phyloP scores from a whole-genome alignment of 1,284 basidiomycete genomes.

The Trametes polyzona region DNA sequence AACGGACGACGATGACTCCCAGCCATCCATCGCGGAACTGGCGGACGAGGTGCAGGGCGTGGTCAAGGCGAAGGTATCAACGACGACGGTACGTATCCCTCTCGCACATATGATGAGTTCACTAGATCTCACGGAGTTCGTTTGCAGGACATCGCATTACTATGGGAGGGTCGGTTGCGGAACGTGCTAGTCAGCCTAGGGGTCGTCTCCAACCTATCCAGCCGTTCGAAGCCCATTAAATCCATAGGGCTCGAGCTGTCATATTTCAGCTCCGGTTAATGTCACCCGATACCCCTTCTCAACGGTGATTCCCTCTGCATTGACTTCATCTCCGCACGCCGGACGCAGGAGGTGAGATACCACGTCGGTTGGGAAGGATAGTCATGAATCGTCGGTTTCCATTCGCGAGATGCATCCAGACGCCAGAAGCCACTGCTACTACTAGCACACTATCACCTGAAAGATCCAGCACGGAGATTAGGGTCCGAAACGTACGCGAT shows the following conservation, averaged over 20 bases:
- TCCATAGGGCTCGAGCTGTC: slow-evolving; percentile 90
- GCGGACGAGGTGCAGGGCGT: slow-evolving; percentile 73
- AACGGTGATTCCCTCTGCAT: neutral
- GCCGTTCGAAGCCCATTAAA: slow-evolving; percentile 81
- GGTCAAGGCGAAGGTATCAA: slow-evolving; percentile 87
- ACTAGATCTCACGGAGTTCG: neutral
- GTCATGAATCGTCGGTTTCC: slow-evolving; percentile 8
- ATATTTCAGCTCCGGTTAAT: slow-evolving; percentile 82
- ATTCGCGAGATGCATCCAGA: slow-evolving; percentile 23
- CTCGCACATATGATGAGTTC: neutral
- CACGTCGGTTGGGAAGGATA: too few species aligned
- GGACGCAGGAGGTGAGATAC: too few species aligned
- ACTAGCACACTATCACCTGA: slow-evolving; percentile 24
- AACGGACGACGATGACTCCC: slow-evolving; percentile 9
- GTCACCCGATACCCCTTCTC: neutral
- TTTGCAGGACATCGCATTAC: slow-evolving; percentile 79
- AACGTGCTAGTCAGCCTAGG: slow-evolving; percentile 91
- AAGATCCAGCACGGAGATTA: slow-evolving; percentile 24
- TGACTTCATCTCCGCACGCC: too few species aligned
- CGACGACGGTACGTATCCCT: slow-evolving; percentile 70
- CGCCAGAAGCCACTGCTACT: slow-evolving; percentile 16
- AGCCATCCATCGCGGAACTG: slow-evolving; percentile 23
- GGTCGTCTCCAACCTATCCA: slow-evolving; percentile 87
- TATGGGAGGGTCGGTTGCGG: slow-evolving; percentile 93
- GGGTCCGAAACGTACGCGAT: slow-evolving; percentile 20